These are phyloP conservation scores for Torrubiella hemipterigena DNA, from an alignment of 2,329 filamentous ascomycete genomes.

Conservation along the genomic window DNA sequence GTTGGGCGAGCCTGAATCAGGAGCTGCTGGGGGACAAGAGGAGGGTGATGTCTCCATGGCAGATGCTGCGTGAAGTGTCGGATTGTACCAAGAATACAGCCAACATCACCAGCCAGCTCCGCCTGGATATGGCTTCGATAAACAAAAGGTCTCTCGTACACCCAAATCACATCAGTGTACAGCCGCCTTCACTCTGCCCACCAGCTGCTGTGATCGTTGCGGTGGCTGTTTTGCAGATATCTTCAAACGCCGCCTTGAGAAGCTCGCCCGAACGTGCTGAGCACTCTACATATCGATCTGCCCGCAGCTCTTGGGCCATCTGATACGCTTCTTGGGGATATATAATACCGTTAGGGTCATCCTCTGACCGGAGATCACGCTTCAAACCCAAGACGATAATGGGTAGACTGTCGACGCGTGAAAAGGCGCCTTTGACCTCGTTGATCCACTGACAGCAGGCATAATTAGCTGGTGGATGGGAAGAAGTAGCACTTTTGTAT, in stretches of 20 bases:
- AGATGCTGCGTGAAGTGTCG: slow-evolving; percentile 14
- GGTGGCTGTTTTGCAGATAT: slow-evolving; percentile 45
- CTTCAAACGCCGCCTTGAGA: slow-evolving; percentile 44
- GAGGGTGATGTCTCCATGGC: slow-evolving; percentile 25
- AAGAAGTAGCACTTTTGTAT: no score
- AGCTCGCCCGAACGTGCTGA: slow-evolving; percentile 49
- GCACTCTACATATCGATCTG: slow-evolving; percentile 53
- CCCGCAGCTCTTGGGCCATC: slow-evolving; percentile 44
- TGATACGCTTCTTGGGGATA: slow-evolving; percentile 49
- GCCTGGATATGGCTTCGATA: no score
- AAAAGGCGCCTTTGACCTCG: slow-evolving; percentile 37
- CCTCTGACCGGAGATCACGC: slow-evolving; percentile 44
- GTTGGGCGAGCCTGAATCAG: slow-evolving; percentile 37
- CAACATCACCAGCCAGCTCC: no score
- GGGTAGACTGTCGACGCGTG: slow-evolving; percentile 34
- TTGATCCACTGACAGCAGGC: slow-evolving; percentile 38
- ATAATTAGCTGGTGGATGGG: no score
- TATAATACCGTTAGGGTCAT: slow-evolving; percentile 47
- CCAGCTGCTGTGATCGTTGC: slow-evolving; percentile 31
- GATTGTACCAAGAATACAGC: background rate
- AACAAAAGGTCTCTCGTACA: no score
- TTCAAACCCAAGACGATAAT: slow-evolving; percentile 48
- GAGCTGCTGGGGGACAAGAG: slow-evolving; percentile 18
- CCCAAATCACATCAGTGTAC: slow-evolving; percentile 31
- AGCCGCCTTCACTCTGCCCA: slow-evolving; percentile 44